Conservation (phyloP, 208 protist species). For the Leishmania aethiopica region DNA sequence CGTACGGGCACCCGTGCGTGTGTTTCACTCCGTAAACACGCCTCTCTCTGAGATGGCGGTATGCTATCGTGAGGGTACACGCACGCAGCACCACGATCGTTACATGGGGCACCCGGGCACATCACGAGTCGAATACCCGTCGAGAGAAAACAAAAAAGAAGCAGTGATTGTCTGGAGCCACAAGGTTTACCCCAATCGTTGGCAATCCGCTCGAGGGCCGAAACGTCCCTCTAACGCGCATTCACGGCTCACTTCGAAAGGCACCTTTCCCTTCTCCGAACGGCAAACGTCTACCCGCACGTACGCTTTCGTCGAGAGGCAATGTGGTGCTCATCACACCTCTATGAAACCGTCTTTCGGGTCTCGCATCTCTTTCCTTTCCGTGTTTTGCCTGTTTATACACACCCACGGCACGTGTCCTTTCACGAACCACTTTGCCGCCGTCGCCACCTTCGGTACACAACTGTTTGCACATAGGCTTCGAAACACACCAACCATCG, state of each 20-base stretch:
- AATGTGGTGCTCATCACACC: neutral
- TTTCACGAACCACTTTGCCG: neutral
- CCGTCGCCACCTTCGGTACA: neutral
- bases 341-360: neutral
- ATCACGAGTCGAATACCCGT: neutral
- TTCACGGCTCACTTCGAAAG: neutral
- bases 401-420: neutral
- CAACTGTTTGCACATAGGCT: neutral
- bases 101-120: neutral
- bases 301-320: neutral
- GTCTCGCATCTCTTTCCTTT: neutral
- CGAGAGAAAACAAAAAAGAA: neutral
- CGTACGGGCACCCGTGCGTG: neutral
- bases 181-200: neutral
- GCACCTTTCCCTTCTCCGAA: neutral
- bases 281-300: neutral
- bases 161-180: neutral
- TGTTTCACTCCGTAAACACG: neutral
- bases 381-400: neutral
- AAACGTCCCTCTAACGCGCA: neutral
- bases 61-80: neutral
- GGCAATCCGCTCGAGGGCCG: neutral
- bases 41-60: neutral
- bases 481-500: neutral
- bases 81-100: neutral